phyloP scores from a whole-genome alignment of 2,329 filamentous ascomycete genomes.

The Alternaria sp. region DNA sequence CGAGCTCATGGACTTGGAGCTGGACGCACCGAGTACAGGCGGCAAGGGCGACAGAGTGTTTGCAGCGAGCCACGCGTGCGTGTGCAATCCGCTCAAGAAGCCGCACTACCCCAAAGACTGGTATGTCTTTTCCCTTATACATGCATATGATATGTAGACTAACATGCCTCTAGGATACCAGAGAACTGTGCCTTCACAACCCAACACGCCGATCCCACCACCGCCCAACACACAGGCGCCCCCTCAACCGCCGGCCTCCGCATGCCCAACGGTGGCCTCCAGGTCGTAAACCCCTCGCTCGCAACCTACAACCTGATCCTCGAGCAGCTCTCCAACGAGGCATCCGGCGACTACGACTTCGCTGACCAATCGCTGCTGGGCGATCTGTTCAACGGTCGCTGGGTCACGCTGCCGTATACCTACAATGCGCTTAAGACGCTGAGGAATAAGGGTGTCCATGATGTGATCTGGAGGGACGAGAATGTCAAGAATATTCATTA shows the following conservation, averaged over 20 bases:
- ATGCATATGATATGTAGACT: not conserved
- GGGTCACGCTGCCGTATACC: conserved; percentile 65
- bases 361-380: conserved; percentile 65
- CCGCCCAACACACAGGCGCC: conserved; percentile 61
- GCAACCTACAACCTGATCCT: conserved; percentile 61
- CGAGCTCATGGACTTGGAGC: conserved; percentile 82
- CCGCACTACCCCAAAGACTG: conserved; percentile 79
- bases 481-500: conserved; percentile 69
- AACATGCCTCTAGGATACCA: conserved; percentile 49
- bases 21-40: conserved; percentile 64
- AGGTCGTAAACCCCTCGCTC: conserved; percentile 65
- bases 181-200: conserved; percentile 67
- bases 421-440: conserved; percentile 69
- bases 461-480: conserved; percentile 65
- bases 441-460: conserved; percentile 62
- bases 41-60: conserved; percentile 72
- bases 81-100: conserved; percentile 82
- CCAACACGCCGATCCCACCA: conserved; percentile 59
- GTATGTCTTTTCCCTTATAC: conserved; percentile 43
- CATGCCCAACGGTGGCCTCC: conserved; percentile 67
- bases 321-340: conserved; percentile 53
- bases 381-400: conserved; percentile 63
- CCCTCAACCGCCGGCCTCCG: conserved; percentile 58
- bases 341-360: conserved; percentile 62
- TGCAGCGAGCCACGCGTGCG: conserved; percentile 82